Evolutionary conservation across 352 stramenopile species (phyloP).

Genomic region (Phytophthora ramorum): DNA sequence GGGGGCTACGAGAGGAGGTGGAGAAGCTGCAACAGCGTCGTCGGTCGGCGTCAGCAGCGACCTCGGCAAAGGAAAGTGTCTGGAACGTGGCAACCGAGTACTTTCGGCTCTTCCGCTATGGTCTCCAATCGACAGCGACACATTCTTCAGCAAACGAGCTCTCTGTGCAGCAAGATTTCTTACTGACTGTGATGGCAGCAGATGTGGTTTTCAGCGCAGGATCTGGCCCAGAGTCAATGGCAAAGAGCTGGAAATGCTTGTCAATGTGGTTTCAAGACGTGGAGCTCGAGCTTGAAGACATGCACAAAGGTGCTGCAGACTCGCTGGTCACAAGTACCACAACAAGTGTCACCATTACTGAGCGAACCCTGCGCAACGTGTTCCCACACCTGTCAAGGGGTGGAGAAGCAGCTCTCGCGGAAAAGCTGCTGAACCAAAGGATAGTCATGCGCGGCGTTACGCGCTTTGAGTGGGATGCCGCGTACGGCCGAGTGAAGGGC

Average conservation of each 20-base stretch:
- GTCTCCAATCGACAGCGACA: not conserved
- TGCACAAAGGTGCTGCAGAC: not conserved
- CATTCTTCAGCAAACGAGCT: not conserved
- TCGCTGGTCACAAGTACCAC: not conserved
- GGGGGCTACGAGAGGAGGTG: constrained; percentile 1
- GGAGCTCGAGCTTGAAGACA: constrained; percentile 9
- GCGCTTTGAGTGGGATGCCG: not conserved
- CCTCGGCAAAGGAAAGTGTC: not conserved
- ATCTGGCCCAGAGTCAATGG: constrained; percentile 7
- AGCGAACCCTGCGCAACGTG: constrained; percentile 1
- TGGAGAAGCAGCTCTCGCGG: not conserved
- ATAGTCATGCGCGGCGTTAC: not conserved
- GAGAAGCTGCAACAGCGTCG: not conserved
- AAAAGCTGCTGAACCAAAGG: not conserved
- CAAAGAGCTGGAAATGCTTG: constrained; percentile 22
- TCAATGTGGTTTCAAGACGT: constrained; percentile 16
- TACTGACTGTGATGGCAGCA: constrained; percentile 8
- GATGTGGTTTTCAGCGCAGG: constrained; percentile 20
- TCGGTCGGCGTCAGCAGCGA: not conserved
- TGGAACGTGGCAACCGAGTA: constrained; percentile 15
- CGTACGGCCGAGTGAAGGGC: not conserved
- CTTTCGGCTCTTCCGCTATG: constrained; percentile 14
- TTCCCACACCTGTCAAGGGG: not conserved
- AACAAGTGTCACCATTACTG: constrained; percentile 2
- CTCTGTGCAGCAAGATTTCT: constrained; percentile 9